phyloP scores from a whole-genome alignment of 148 eudicot genomes.

The Chenopodium quinoa region DNA sequence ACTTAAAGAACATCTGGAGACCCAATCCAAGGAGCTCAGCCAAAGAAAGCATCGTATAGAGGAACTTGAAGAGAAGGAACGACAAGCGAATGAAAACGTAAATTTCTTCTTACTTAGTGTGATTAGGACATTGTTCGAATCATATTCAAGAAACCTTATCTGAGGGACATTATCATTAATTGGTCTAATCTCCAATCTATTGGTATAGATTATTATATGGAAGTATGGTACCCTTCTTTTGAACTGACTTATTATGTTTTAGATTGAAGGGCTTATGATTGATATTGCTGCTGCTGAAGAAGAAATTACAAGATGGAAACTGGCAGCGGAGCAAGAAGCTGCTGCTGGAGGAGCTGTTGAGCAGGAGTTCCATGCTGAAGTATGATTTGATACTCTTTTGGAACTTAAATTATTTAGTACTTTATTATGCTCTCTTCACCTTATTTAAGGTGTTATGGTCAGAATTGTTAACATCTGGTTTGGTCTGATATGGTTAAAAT shows the following conservation, averaged over 20 bases:
- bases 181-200: background rate
- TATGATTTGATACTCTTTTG: constrained; percentile 25
- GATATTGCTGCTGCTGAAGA: constrained; percentile 95
- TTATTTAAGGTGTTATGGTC: too few relatives aligned
- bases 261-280: constrained; percentile 97
- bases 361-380: constrained; percentile 77
- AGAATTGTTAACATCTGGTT: too few relatives aligned
- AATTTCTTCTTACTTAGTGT: constrained; percentile 9
- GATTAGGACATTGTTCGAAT: background rate
- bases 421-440: background rate
- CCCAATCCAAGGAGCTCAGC: constrained; percentile 72
- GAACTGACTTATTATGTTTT: constrained; percentile 4
- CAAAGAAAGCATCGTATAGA: constrained; percentile 66
- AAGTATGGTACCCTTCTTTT: background rate
- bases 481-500: too few relatives aligned
- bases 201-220: background rate
- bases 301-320: constrained; percentile 94
- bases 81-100: constrained; percentile 91
- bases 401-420: background rate
- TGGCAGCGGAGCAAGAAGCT: constrained; percentile 98
- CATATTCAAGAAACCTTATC: background rate
- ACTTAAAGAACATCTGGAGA: constrained; percentile 73
- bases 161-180: background rate
- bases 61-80: constrained; percentile 93
- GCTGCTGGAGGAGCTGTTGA: constrained; percentile 93